Evolutionary conservation across 129 eudicot species (phyloP), one percentile per base, ranked within the genome.

Genomic region (Glebionis coronaria): DNA sequence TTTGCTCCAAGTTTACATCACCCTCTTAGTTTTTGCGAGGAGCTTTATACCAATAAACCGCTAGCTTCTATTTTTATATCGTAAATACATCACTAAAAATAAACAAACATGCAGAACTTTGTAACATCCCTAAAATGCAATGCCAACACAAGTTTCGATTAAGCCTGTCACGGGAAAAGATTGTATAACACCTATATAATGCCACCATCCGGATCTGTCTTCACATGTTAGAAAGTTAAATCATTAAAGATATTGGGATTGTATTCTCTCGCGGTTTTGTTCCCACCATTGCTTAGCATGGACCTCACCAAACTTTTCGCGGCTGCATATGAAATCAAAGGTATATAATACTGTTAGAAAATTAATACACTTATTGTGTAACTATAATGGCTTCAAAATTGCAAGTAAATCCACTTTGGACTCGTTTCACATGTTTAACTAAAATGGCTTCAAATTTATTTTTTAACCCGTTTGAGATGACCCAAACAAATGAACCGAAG

Each of bases 241-340:
- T 54, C 13, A 9, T 68, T 65, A 79, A 40, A 79, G 74, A 67
- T 82, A 82, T 67, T 82, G 83, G 10, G 81, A 61, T 31, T 75
- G 80, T 74, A 82, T 71, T 42, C 83, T 63, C 66, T 74, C 78
- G 50, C 87, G 77, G 56, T 82, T 82, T 28, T 76, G 78, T 44
- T 80, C 87, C 87, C 87, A 82, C 87, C 87, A 82, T 20, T 18
- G 80, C 68, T 76, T 80, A 0, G 87, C 87, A 52, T 82, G 78
- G 13, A 76, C 82, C 25, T 82, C 87, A 23, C 81, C 80, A 27
- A 78, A 82, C 69, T 76, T 71, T 21, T 78, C 82, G 10, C 87
- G 83, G 46, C 87, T 82, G 81, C 83, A 78, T 27, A 56, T 13
- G 21, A 29, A 29, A 53, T 38, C 6, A 53, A 47, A 29, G 25